Percentiles rank a stretch among this genome's conserved stretches.
Evolutionary conservation across 306 rosid species (phyloP).

Genomic region (Prunus davidiana): DNA sequence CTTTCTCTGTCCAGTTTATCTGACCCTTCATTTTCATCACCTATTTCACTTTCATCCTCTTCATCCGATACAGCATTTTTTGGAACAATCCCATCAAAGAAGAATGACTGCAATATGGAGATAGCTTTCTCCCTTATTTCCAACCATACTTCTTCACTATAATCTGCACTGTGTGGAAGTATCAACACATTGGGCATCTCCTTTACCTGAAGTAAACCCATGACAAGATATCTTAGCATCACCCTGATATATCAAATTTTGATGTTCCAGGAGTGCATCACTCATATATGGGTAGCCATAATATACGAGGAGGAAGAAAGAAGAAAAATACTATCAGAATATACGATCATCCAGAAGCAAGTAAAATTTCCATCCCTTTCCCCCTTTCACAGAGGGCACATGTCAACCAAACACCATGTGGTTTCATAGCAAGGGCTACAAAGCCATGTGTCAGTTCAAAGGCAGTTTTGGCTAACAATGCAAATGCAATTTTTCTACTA

Average conservation of each 20-base stretch:
- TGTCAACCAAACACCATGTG: background rate
- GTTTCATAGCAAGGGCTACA: background rate
- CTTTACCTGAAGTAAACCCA: slow-evolving; percentile 69
- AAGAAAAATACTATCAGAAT: background rate
- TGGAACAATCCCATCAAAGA: slow-evolving; percentile 77
- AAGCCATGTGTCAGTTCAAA: background rate
- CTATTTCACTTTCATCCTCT: slow-evolving; percentile 62
- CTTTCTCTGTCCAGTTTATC: slow-evolving; percentile 57
- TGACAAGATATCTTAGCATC: slow-evolving; percentile 8
- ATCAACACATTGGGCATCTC: slow-evolving; percentile 99
- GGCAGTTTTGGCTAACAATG: background rate
- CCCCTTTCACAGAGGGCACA: background rate
- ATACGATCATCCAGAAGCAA: background rate
- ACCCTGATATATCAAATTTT: background rate
- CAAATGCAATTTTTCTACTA: background rate
- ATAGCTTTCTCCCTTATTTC: slow-evolving; percentile 98
- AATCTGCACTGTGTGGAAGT: slow-evolving; percentile 99
- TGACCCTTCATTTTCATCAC: slow-evolving; percentile 60
- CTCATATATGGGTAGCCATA: background rate
- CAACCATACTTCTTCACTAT: slow-evolving; percentile 99
- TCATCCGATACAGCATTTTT: slow-evolving; percentile 70
- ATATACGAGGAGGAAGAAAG: background rate
- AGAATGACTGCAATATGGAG: slow-evolving; percentile 79
- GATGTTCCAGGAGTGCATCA: background rate
- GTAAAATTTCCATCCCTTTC: background rate